phyloP scores from a whole-genome alignment of 164 flowering plant genomes.

The Nymphaea colorata region DNA sequence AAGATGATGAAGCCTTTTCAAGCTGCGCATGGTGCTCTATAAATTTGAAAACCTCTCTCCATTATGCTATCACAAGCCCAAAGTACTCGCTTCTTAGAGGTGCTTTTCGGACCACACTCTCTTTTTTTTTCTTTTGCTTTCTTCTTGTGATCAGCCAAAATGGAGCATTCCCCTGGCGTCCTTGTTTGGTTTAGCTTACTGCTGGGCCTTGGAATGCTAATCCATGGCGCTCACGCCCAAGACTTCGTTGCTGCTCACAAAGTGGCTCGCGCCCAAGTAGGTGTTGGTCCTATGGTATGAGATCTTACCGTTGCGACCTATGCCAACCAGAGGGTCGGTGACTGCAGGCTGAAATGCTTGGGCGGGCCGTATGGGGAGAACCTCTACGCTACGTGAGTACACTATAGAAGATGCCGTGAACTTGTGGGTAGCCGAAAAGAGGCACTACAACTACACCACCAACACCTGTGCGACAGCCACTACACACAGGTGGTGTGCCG shows the following conservation, averaged over 20 bases:
- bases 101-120: too few relatives aligned
- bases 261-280: slow-evolving; percentile 19
- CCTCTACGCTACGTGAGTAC: slow-evolving; percentile 12
- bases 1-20: too few relatives aligned
- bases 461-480: slow-evolving; percentile 2
- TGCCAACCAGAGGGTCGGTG: slow-evolving; percentile 15
- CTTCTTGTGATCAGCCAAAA: too few relatives aligned
- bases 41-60: too few relatives aligned
- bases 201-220: neutral
- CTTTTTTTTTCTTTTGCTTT: too few relatives aligned
- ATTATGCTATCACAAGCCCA: too few relatives aligned
- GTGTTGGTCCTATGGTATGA: slow-evolving; percentile 29
- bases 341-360: slow-evolving; percentile 25
- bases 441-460: slow-evolving; percentile 18
- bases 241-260: slow-evolving; percentile 26
- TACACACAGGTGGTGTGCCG: slow-evolving; percentile 12
- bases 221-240: slow-evolving; percentile 13
- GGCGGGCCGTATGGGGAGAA: slow-evolving; percentile 36
- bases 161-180: too few relatives aligned
- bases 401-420: slow-evolving; percentile 22
- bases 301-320: slow-evolving; percentile 19
- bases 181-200: neutral
- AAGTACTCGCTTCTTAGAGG: too few relatives aligned
- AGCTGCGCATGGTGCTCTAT: too few relatives aligned
- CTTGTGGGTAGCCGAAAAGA: slow-evolving; percentile 31